These are phyloP conservation scores for Fistulifera solaris DNA, from an alignment of 108 stramenopile species.

Conservation along the genomic window DNA sequence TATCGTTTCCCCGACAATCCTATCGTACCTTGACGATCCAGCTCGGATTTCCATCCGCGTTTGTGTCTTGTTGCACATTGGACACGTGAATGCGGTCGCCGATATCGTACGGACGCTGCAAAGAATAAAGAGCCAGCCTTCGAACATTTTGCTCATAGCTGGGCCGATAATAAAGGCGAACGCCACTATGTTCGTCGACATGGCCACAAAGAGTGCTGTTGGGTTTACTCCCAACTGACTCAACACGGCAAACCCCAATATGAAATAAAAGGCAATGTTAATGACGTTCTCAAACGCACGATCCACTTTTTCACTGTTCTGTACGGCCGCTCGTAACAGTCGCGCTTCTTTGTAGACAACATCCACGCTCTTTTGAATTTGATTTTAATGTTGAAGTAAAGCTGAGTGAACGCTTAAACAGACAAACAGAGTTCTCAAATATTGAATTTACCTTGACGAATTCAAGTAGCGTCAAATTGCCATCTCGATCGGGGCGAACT, in stretches of 20 bases:
- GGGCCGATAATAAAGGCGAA: slow-evolving; percentile 55
- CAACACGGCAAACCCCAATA: slow-evolving; percentile 16
- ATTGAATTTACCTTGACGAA: slow-evolving; percentile 13
- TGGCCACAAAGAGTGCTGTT: slow-evolving; percentile 19
- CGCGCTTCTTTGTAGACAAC: slow-evolving; percentile 57
- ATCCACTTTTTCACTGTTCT: slow-evolving; percentile 35
- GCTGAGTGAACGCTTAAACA: not conserved
- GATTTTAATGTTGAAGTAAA: slow-evolving; percentile 27
- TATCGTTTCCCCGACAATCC: no score
- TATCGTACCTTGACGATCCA: slow-evolving; percentile 33
- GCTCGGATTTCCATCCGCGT: slow-evolving; percentile 15
- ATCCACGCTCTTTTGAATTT: slow-evolving; percentile 18
- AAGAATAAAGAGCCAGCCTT: slow-evolving; percentile 39
- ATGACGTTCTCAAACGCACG: slow-evolving; percentile 45
- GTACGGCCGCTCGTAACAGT: slow-evolving; percentile 29
- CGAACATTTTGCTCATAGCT: slow-evolving; percentile 13
- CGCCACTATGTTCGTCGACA: slow-evolving; percentile 37
- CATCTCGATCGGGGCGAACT: slow-evolving; percentile 57
- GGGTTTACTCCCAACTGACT: slow-evolving; percentile 16
- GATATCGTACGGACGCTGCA: slow-evolving; percentile 51
- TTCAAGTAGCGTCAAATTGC: slow-evolving; percentile 29
- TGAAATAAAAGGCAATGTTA: slow-evolving; percentile 40
- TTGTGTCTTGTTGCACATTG: slow-evolving; percentile 13
- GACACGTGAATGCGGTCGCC: slow-evolving; percentile 53
- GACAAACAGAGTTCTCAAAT: not conserved